These are phyloP conservation scores for Hypomontagnella monticulosa DNA, from an alignment of 495 filamentous ascomycete genomes.

Conservation along the genomic window DNA sequence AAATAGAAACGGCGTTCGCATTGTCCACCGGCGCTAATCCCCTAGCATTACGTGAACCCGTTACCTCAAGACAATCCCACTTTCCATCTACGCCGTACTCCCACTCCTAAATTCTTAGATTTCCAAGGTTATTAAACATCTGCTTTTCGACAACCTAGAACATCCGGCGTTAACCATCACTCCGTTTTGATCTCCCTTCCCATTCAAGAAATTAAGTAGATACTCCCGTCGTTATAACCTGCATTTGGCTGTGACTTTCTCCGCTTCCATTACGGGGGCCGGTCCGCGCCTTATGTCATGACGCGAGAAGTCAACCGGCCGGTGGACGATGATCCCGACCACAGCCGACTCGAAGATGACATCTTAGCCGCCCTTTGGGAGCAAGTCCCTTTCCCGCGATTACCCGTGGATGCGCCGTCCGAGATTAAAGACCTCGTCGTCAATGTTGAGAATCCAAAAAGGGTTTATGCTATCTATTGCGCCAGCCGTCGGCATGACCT, in stretches of 20 bases:
- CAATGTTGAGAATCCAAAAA: constrained; percentile 62
- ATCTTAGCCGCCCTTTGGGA: constrained; percentile 62
- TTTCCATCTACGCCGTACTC: too few species aligned
- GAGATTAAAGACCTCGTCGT: constrained; percentile 60
- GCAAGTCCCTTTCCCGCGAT: constrained; percentile 58
- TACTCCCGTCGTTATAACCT: not conserved
- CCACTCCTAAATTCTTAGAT: too few species aligned
- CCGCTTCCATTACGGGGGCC: constrained; percentile 15
- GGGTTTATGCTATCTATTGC: constrained; percentile 61
- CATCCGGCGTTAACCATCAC: too few species aligned
- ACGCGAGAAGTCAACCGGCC: constrained; percentile 59
- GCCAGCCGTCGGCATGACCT: constrained; percentile 63
- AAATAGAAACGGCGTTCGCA: too few species aligned
- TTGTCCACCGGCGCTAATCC: too few species aligned
- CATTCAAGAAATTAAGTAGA: not conserved
- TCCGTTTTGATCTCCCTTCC: not conserved
- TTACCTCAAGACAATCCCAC: too few species aligned
- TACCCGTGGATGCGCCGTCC: constrained; percentile 61
- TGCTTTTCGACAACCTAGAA: too few species aligned
- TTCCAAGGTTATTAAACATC: too few species aligned
- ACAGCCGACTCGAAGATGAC: constrained; percentile 35
- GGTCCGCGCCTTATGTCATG: constrained; percentile 57
- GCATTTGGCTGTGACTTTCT: not conserved
- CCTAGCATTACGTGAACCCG: too few species aligned
- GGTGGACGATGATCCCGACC: constrained; percentile 47